Conservation (phyloP, 2,329 filamentous ascomycete species). For the Metarhizium rileyi region DNA sequence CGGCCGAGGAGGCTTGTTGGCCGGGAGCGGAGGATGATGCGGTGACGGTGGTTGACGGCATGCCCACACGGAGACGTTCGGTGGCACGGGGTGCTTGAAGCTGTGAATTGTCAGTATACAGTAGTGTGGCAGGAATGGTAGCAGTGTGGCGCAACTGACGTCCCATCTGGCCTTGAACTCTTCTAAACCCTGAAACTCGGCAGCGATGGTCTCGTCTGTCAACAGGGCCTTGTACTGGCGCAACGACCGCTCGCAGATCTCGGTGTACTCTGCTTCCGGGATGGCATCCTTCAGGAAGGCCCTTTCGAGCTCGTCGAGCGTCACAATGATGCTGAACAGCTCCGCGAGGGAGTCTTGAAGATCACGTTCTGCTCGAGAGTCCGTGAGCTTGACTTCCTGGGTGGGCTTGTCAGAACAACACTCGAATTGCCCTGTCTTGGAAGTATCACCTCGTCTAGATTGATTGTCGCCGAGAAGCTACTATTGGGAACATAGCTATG, state of each 20-base stretch:
- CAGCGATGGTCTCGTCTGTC: slow-evolving; percentile 82
- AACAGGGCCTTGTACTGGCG: slow-evolving; percentile 97
- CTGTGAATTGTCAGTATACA: slow-evolving; percentile 32
- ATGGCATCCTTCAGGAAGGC: slow-evolving; percentile 95
- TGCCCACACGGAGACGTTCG: slow-evolving; percentile 81
- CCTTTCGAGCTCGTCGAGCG: slow-evolving; percentile 89
- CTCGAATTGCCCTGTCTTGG: not conserved
- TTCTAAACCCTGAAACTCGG: slow-evolving; percentile 78
- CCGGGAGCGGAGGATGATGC: slow-evolving; percentile 38
- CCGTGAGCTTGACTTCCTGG: slow-evolving; percentile 89
- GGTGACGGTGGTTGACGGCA: slow-evolving; percentile 72
- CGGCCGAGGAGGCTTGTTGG: slow-evolving; percentile 31
- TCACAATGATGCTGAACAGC: slow-evolving; percentile 95
- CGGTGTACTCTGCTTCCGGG: slow-evolving; percentile 84
- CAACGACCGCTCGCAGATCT: slow-evolving; percentile 85
- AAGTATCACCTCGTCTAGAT: slow-evolving; percentile 70
- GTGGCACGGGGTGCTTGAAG: slow-evolving; percentile 91
- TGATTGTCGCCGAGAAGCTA: slow-evolving; percentile 77
- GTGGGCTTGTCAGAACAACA: slow-evolving; percentile 4
- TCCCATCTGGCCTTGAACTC: slow-evolving; percentile 89
- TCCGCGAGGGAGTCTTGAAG: slow-evolving; percentile 93
- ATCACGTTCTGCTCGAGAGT: slow-evolving; percentile 80
- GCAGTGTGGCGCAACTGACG: slow-evolving; percentile 35
- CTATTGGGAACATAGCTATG: slow-evolving; percentile 87
- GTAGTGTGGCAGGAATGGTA: not conserved